Base-by-base conservation (phyloP, 768 basidiomycete genomes). In the Tricholomella constricta region DNA sequence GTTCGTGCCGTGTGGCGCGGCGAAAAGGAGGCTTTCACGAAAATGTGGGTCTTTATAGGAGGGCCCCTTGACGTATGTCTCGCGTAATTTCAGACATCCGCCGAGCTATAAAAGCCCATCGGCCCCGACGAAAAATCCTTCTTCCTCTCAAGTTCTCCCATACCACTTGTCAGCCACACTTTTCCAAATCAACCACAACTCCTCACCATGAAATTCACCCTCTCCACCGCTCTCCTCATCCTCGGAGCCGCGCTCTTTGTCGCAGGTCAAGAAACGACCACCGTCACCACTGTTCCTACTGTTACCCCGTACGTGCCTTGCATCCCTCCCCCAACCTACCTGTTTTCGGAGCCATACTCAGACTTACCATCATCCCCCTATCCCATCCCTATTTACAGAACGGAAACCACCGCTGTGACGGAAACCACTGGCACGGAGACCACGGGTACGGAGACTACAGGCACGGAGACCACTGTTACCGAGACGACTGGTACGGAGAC, bases 131-230 rank as follows among this genome's bases (percentile, higher is more conserved):
- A 37, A 4, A n/a, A n/a, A n/a, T n/a, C n/a, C n/a, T n/a, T 37
- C 20, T n/a, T 17, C 17, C 36, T 37, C 17, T 15, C 36, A 37
- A 19, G 17, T 37, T 10, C 36, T 37, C 15, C 2, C 36, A 37
- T 19, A 17, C 36, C 7, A 15, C 36, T 37, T 12, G 7, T 2
- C 36, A 9, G 5, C 6, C 38, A 19, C 7, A 40, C 9, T 22
- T 8, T 2, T 22, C 20, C 38, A 40, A 40, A 31, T 31, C 11
- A 6, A 31, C 6, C 3, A 37, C 36, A 19, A 17, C 29, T 7
- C 19, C 19, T n/a, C 43, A 43, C 20, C 6, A 52, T 52, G 51
- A 52, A 52, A 29, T 17, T 52, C 23, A 29, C 51, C 10, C 26
- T 22, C 38, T 22, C 51, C 26, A 11, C 44, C 37, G 43, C 44